Percentiles rank a stretch among this genome's conserved stretches.
Evolutionary conservation across 2,329 filamentous ascomycete genomes (phyloP).

Genomic region (Fusarium robinianum): DNA sequence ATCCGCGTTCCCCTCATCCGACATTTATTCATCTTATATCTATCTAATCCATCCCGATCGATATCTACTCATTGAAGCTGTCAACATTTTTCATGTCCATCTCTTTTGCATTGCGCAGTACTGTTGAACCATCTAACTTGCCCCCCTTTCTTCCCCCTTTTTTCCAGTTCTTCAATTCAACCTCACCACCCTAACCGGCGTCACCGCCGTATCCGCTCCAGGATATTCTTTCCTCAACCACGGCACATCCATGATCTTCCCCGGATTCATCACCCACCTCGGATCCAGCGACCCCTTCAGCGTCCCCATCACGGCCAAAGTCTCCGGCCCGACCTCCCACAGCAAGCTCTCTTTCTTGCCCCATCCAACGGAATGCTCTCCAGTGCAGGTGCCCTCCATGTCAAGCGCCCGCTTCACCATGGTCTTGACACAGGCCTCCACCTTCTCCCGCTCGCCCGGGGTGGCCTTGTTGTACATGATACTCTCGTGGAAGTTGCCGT

Average conservation of each 20-base stretch:
- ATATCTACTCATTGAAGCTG: too few species aligned
- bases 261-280: conserved; percentile 86
- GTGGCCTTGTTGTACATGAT: conserved; percentile 83
- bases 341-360: conserved; percentile 82
- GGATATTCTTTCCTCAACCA: conserved; percentile 36
- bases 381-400: conserved; percentile 93
- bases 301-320: conserved; percentile 80
- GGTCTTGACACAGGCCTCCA: conserved; percentile 80
- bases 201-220: conserved; percentile 28
- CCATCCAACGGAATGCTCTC: conserved; percentile 84
- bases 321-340: conserved; percentile 79
- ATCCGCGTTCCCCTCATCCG: too few species aligned
- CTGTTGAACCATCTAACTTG: too few species aligned
- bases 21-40: too few species aligned
- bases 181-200: conserved; percentile 27
- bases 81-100: too few species aligned
- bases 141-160: conserved; percentile 3
- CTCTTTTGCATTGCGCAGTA: too few species aligned
- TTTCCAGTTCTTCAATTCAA: not conserved
- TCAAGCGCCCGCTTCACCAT: conserved; percentile 91
- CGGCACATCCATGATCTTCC: conserved; percentile 83
- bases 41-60: too few species aligned
- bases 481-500: conserved; percentile 92
- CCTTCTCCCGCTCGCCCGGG: conserved; percentile 71
- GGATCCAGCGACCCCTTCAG: conserved; percentile 86